Conservation (phyloP, 495 filamentous ascomycete genomes). For the Durotheca rogersii region DNA sequence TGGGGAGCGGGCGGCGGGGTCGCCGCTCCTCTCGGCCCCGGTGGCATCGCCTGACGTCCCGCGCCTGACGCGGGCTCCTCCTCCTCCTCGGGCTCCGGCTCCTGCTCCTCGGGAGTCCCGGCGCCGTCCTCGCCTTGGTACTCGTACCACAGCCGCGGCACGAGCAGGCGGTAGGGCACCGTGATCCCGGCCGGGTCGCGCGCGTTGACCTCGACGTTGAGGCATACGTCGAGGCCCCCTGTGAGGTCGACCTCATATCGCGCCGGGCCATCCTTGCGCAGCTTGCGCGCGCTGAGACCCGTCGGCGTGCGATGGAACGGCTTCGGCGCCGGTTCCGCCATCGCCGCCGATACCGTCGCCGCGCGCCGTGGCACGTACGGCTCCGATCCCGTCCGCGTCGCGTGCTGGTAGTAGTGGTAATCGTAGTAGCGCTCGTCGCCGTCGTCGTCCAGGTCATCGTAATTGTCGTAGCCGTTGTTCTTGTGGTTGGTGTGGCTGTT, state of each 20-base stretch:
- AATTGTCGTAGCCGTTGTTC: not conserved
- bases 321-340: slow-evolving; percentile 29
- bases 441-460: slow-evolving; percentile 4
- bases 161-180: slow-evolving; percentile 78
- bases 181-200: slow-evolving; percentile 88
- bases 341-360: not conserved
- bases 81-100: slow-evolving; percentile 4
- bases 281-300: slow-evolving; percentile 61
- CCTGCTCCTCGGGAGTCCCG: not conserved
- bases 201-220: slow-evolving; percentile 85
- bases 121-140: slow-evolving; percentile 38
- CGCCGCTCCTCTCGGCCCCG: not conserved
- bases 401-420: too few species aligned
- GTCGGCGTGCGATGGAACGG: slow-evolving; percentile 75
- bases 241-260: slow-evolving; percentile 60
- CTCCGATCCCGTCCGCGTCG: too few species aligned
- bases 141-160: slow-evolving; percentile 70
- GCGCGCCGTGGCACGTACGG: too few species aligned
- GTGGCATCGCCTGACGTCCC: not conserved
- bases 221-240: slow-evolving; percentile 75
- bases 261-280: slow-evolving; percentile 36
- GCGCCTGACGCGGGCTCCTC: slow-evolving; percentile 10
- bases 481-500: too few species aligned
- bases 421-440: not conserved
- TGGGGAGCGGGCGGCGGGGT: too few species aligned